Evolutionary conservation across 805 yeast genomes (phyloP), one percentile per base, ranked within the genome.

Genomic region (Sugiyamaella qingdaonensis): DNA sequence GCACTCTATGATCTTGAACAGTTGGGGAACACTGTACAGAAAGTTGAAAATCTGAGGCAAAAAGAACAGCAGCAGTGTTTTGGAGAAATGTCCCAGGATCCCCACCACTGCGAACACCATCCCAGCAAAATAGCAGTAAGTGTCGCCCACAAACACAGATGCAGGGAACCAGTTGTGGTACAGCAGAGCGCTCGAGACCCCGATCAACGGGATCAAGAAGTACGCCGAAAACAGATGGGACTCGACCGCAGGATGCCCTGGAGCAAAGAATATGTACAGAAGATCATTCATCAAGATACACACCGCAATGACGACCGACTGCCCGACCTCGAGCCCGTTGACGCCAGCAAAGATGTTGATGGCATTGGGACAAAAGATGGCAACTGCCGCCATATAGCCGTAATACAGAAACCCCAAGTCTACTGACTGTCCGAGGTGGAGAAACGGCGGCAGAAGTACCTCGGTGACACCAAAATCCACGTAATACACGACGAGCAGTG

Each of bases 91-190:
- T 1, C 98, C 98, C 54, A 88, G 77, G 34, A 94, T 94, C 1
- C 97, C 98, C 31, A 88, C 96, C 27, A 91, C 94, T 0, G 98
- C 99, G 69, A 94, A 90, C 0, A 94, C 96, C 99, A 94, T 94
- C 2, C 99, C 99, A 24, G 96, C 89, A 69, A 94, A 91, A 70
- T 94, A 94, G 71, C 99, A 94, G 74, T 86, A 94, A 0, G 99
- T 92, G 67, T 94, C 99, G 31, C 99, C 99, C 7, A 94, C 99
- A 71, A 94, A 94, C 1, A 89, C 98, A 53, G 72, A 72, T 0
- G 99, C 89, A 0, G 99, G 99, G 73, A 77, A 94, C 85, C 91
- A 86, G 67, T 94, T 94, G 73, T 76, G 85, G 60, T 79, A 81
- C 61, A 87, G 78, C 52, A 94, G 71, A 0, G 87, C 95, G 1